A percentile compares a stretch with the other conserved stretches of the same genome.
phyloP scores from a whole-genome alignment of 129 eudicot genomes.

The Kitagawia praeruptora region DNA sequence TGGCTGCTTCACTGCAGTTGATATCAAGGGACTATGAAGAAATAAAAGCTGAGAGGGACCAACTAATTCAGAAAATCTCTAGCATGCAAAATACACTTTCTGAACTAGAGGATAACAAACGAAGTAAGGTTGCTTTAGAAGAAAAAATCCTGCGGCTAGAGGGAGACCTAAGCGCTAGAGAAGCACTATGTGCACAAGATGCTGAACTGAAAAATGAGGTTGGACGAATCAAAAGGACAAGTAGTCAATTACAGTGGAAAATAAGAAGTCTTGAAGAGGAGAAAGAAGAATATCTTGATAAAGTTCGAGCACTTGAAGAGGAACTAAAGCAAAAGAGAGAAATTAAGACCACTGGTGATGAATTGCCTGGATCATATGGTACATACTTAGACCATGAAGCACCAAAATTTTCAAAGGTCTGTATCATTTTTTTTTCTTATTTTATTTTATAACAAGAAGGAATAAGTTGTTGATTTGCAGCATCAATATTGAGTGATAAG shows the following conservation, averaged over 20 bases:
- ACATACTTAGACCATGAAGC: conserved; percentile 21
- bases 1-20: conserved; percentile 40
- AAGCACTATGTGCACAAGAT: conserved; percentile 52
- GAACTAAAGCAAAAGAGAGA: conserved; percentile 31
- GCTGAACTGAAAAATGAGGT: conserved; percentile 64
- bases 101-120: conserved; percentile 44
- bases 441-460: neutral
- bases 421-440: conserved; percentile 4
- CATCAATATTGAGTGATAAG: conserved; percentile 9
- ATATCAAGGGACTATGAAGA: conserved; percentile 45
- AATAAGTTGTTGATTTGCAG: neutral
- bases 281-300: conserved; percentile 41
- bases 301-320: conserved; percentile 40
- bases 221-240: conserved; percentile 44
- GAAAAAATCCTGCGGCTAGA: conserved; percentile 64
- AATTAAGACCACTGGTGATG: conserved; percentile 9
- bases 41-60: conserved; percentile 34
- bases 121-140: conserved; percentile 41
- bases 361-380: conserved; percentile 21
- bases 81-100: conserved; percentile 37
- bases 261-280: conserved; percentile 48
- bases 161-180: conserved; percentile 68
- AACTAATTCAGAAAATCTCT: conserved; percentile 31
- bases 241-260: conserved; percentile 51
- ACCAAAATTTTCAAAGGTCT: conserved; percentile 33